Percentiles rank a stretch among this genome's conserved stretches.
These are phyloP conservation scores for Cladosporium sp. DNA, from an alignment of 2,329 filamentous ascomycete species.

Conservation along the genomic window DNA sequence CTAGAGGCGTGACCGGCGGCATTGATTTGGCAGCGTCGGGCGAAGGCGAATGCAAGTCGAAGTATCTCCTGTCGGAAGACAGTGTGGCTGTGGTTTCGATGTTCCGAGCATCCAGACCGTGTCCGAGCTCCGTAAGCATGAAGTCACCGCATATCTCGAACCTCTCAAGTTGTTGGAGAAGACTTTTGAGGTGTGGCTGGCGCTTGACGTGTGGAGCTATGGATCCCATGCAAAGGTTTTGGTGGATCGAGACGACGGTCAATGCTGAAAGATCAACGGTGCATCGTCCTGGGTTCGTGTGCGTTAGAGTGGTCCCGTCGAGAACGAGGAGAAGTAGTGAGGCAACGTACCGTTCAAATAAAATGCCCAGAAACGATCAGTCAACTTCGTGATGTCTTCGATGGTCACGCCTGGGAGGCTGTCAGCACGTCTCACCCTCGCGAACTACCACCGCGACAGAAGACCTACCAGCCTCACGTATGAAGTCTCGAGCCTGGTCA, in stretches of 20 bases:
- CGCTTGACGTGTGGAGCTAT: background rate
- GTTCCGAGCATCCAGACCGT: constrained; percentile 16
- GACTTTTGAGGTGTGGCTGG: background rate
- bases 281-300: background rate
- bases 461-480: background rate
- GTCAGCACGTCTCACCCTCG: background rate
- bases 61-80: background rate
- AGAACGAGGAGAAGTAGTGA: too few species aligned
- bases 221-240: constrained; percentile 2
- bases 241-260: background rate
- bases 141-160: constrained; percentile 16
- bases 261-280: background rate
- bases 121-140: constrained; percentile 19
- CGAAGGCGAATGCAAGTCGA: background rate
- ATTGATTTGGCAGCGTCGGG: background rate
- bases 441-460: background rate
- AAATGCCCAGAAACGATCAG: background rate
- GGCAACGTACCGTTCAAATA: background rate
- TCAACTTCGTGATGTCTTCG: background rate
- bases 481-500: background rate
- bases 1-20: background rate
- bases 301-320: background rate
- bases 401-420: background rate
- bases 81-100: constrained; percentile 13
- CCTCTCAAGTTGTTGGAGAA: background rate